Base-by-base conservation (phyloP, 805 yeast species). In the Saccharomyces mikatae region DNA sequence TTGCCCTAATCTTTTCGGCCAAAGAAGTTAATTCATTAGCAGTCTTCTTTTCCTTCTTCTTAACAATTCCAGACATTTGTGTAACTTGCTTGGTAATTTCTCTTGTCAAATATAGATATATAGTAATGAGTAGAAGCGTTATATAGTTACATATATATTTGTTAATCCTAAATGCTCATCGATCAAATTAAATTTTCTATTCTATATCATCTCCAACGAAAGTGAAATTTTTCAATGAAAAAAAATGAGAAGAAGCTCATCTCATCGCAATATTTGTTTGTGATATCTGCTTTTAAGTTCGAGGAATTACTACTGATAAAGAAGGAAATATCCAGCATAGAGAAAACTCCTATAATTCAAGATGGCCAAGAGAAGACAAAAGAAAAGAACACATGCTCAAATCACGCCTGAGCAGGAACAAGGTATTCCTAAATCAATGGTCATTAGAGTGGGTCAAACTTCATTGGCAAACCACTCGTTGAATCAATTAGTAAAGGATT, bases 371-470 rank as follows among this genome's bases (percentile, higher is more conserved):
- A 75, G 82, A 75, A 79, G 81, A 74, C 79, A 76, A 54, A 91
- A 90, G 74, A 87, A 83, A 68, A 86, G 97, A 80, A 92, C 98
- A 13, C 97, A 91, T 69, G 86, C 76, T 50, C 78, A 78, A 57
- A 74, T 81, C 26, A 85, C 81, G 58, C 53, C 58, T 21, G 95
- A 84, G 61, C 89, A 84, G 55, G 71, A 74, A 49, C 83, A 84
- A 51, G 83, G 82, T 63, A 82, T 89, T 57, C 98, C 99, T 24
- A 81, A 87, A 64, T 90, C 97, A 1, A 91, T 94, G 97, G 98
- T 94, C 53, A 79, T 94, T 58, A 83, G 94, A 63, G 79, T 90
- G 52, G 97, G 98, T 1, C 66, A 67, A 47, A 65, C 71, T 2
- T 69, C 73, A 2, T 56, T 70, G 55, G 74, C 80, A 13, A 91